A percentile compares a stretch with the other conserved stretches of the same genome.
Conservation (phyloP, 139 green algal genomes). For the Volvox reticuliferus region DNA sequence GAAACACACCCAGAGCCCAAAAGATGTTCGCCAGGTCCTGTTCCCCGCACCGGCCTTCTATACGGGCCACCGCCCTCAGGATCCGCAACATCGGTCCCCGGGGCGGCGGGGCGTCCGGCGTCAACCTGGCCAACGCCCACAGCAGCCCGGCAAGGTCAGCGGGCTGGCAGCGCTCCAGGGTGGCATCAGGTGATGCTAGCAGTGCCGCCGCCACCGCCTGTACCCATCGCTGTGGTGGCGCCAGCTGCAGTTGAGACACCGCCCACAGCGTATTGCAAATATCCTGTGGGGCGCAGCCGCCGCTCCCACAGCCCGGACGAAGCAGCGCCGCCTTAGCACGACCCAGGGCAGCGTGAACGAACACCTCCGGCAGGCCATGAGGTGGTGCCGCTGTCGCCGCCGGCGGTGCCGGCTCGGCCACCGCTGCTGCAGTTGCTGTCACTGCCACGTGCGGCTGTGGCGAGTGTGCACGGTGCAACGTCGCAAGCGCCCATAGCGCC, state of each 20-base stretch:
- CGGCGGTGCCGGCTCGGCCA: background rate
- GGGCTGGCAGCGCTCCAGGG: background rate
- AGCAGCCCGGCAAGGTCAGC: background rate
- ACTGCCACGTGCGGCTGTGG: background rate
- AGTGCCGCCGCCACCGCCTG: background rate
- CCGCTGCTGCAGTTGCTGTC: no score
- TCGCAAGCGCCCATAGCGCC: conserved; percentile 23
- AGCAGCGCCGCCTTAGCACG: background rate
- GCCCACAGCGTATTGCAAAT: conserved; percentile 32
- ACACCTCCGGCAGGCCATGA: background rate
- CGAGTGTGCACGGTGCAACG: background rate
- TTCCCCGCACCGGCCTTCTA: background rate
- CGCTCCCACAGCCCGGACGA: background rate
- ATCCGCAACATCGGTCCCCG: background rate
- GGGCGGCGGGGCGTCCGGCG: background rate
- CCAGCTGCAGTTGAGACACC: conserved; percentile 1
- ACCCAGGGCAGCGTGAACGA: background rate
- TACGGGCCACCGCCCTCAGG: background rate
- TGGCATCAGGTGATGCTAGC: background rate
- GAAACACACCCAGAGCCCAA: background rate
- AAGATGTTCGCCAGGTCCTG: conserved; percentile 27
- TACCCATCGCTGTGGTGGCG: background rate
- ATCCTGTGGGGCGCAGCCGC: background rate
- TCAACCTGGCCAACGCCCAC: conserved; percentile 15
- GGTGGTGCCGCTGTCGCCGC: background rate